Conservation (phyloP, 108 stramenopile genomes). For the Seminavis robusta region DNA sequence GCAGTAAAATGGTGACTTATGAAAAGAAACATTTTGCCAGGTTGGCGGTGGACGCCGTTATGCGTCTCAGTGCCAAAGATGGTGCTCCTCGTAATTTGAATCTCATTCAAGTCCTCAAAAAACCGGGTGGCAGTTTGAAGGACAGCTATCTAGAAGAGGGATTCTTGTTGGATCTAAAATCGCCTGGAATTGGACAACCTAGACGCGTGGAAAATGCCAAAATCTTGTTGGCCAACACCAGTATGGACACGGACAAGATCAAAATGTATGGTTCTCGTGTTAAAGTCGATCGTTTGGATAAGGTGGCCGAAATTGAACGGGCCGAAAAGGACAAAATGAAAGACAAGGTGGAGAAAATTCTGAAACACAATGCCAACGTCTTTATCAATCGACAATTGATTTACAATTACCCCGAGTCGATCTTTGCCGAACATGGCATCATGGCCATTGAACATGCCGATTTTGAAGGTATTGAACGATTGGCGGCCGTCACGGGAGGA, state of each 20-base stretch:
- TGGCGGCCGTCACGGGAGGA: slow-evolving; percentile 95
- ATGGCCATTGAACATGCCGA: slow-evolving; percentile 99
- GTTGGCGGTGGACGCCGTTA: slow-evolving; percentile 95
- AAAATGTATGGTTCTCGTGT: slow-evolving; percentile 99
- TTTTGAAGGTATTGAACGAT: slow-evolving; percentile 98
- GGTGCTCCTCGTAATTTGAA: slow-evolving; percentile 75
- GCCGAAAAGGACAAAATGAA: slow-evolving; percentile 99
- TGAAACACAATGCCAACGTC: slow-evolving; percentile 95
- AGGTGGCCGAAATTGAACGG: slow-evolving; percentile 99
- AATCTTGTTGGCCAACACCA: slow-evolving; percentile 97
- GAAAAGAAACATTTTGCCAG: slow-evolving; percentile 98
- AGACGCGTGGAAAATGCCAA: slow-evolving; percentile 94
- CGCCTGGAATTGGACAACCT: slow-evolving; percentile 96
- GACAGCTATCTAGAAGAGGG: slow-evolving; percentile 98
- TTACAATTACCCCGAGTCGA: slow-evolving; percentile 97
- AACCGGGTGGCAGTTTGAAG: slow-evolving; percentile 89
- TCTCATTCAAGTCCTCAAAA: slow-evolving; percentile 97
- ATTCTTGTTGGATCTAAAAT: slow-evolving; percentile 96
- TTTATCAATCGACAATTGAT: slow-evolving; percentile 99
- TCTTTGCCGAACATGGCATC: slow-evolving; percentile 94
- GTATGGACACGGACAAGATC: slow-evolving; percentile 99
- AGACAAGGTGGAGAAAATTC: slow-evolving; percentile 95
- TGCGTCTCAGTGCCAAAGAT: slow-evolving; percentile 89
- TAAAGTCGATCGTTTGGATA: slow-evolving; percentile 91
- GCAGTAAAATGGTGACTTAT: slow-evolving; percentile 92